Evolutionary conservation across 2,329 filamentous ascomycete species (phyloP).

Genomic region (Epichloe gansuensis): DNA sequence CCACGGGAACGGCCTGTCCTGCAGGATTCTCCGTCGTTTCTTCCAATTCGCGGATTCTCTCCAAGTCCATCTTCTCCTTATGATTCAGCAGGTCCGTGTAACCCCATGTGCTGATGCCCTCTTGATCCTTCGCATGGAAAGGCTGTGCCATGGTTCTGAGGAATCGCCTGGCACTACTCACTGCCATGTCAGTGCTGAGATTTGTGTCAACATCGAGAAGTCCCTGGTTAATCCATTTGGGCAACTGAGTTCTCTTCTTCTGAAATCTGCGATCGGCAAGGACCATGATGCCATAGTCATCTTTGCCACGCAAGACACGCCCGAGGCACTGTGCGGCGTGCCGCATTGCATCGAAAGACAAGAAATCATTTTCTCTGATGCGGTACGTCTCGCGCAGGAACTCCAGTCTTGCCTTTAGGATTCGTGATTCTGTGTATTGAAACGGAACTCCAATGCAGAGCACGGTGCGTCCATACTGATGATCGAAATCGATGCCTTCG

Average conservation of each 20-base stretch:
- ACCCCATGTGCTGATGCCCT: constrained; percentile 89
- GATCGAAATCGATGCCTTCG: constrained; percentile 98
- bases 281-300: constrained; percentile 99
- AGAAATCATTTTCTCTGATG: constrained; percentile 91
- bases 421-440: constrained; percentile 96
- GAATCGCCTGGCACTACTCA: constrained; percentile 80
- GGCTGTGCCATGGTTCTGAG: constrained; percentile 85
- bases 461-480: constrained; percentile 93
- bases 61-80: constrained; percentile 61
- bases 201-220: constrained; percentile 77
- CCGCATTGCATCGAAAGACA: constrained; percentile 99
- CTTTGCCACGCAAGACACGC: constrained; percentile 87
- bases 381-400: constrained; percentile 96
- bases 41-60: constrained; percentile 51
- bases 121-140: constrained; percentile 69
- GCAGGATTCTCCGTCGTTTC: constrained; percentile 22
- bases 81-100: constrained; percentile 64
- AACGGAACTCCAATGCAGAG: constrained; percentile 95
- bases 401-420: constrained; percentile 87
- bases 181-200: constrained; percentile 89
- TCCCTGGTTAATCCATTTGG: constrained; percentile 92
- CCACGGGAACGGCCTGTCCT: constrained; percentile 7
- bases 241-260: constrained; percentile 79
- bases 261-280: constrained; percentile 86
- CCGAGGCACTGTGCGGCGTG: constrained; percentile 94